These are phyloP conservation scores for Verticillium dahliae DNA, from an alignment of 2,329 filamentous ascomycete species.

Conservation along the genomic window DNA sequence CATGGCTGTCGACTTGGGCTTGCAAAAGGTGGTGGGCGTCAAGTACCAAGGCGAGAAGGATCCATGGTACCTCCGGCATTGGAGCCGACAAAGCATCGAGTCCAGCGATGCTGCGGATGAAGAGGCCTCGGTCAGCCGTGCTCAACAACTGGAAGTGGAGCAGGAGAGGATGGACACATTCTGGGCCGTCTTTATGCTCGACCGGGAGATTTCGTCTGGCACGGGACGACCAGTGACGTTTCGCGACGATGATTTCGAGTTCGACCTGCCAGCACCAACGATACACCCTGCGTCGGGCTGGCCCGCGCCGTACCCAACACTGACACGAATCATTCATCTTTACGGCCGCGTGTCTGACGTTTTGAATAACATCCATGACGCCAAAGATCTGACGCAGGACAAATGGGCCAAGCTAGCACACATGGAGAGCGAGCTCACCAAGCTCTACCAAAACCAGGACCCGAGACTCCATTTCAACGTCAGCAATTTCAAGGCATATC, in stretches of 20 bases:
- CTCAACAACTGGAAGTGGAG: slow-evolving; percentile 61
- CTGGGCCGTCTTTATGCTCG: slow-evolving; percentile 84
- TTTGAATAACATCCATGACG: slow-evolving; percentile 71
- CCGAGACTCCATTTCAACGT: slow-evolving; percentile 75
- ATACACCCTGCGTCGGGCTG: slow-evolving; percentile 54
- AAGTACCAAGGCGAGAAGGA: slow-evolving; percentile 50
- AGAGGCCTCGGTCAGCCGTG: slow-evolving; percentile 32
- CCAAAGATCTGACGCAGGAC: slow-evolving; percentile 67
- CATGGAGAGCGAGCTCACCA: slow-evolving; percentile 77
- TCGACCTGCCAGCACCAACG: slow-evolving; percentile 54
- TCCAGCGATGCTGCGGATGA: slow-evolving; percentile 28
- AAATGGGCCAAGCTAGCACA: slow-evolving; percentile 63
- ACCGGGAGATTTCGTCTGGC: slow-evolving; percentile 80
- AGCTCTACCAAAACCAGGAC: slow-evolving; percentile 66
- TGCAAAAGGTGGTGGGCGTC: slow-evolving; percentile 76
- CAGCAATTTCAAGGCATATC: slow-evolving; percentile 78
- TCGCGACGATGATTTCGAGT: slow-evolving; percentile 77
- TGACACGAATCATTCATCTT: slow-evolving; percentile 78
- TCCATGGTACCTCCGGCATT: slow-evolving; percentile 39
- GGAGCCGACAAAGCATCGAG: slow-evolving; percentile 27
- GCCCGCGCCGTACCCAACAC: slow-evolving; percentile 72
- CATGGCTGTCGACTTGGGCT: slow-evolving; percentile 71
- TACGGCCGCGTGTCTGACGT: slow-evolving; percentile 81
- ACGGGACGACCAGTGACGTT: slow-evolving; percentile 80
- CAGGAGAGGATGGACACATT: slow-evolving; percentile 81